Base-by-base conservation (phyloP, 1,284 basidiomycete genomes). In the Trametes polyzona region DNA sequence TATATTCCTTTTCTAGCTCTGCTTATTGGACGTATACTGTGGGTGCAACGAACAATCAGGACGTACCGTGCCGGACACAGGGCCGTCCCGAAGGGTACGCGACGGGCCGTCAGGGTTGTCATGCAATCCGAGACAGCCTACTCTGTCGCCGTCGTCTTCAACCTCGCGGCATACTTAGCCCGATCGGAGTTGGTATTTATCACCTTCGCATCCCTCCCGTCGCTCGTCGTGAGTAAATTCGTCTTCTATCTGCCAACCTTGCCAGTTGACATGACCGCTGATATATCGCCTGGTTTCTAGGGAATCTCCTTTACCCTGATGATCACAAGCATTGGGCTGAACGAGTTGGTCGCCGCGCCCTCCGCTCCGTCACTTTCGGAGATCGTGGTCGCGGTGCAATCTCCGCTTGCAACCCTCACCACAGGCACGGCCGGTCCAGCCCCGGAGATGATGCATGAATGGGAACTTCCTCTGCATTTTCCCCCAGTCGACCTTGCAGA, bases 281-380 rank as follows among this genome's bases (percentile, higher is more conserved):
- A 23, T 17, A 26, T 16, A 24, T 30, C n/a, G n/a, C n/a, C n/a
- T n/a, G n/a, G n/a, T 30, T n/a, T 12, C 6, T 30, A 53, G 52
- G 52, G 35, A 12, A 53, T 53, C 5, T 29, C 52, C 3, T 53
- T 46, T 29, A 53, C 52, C 10, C 3, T 53, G 27, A 47, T 53
- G 10, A 53, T 53, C 44, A 14, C 30, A 4, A 24, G 43, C 19
- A 35, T 53, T 12, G 43, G 52, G 2, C 19, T 53, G 12, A 46
- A 36, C 36, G 49, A 43, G 36, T 37, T 24, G 17, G n/a, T n/a
- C n/a, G n/a, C n/a, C n/a, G n/a, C n/a, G n/a, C n/a, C n/a, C n/a
- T n/a, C n/a, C n/a, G n/a, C n/a, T n/a, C n/a, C n/a, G n/a, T n/a
- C n/a, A n/a, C n/a, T n/a, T n/a, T n/a, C n/a, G n/a, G n/a, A n/a